These are phyloP conservation scores for Leccinellum rugosiceps DNA, from an alignment of 768 basidiomycete genomes.

Conservation along the genomic window DNA sequence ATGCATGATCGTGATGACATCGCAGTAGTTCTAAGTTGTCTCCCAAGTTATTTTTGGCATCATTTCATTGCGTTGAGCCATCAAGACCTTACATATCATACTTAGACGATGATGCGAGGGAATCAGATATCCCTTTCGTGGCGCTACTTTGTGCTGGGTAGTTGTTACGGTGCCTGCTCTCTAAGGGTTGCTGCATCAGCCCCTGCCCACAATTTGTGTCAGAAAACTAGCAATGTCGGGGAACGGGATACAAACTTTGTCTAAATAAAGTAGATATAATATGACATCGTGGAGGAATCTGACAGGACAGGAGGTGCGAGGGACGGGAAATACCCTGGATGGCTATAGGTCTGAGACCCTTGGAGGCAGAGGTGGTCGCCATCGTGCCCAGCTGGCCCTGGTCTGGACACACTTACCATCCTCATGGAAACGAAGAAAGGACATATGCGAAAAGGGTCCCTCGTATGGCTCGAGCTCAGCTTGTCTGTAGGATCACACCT, in stretches of 20 bases:
- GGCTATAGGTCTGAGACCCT: not conserved
- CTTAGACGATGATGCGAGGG: too few species aligned
- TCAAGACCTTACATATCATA: too few species aligned
- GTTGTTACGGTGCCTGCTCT: not conserved
- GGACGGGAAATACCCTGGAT: not conserved
- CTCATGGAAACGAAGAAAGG: not conserved
- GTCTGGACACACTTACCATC: not conserved
- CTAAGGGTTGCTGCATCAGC: not conserved
- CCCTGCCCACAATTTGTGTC: not conserved
- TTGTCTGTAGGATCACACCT: not conserved
- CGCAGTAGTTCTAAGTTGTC: too few species aligned
- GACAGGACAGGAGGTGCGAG: not conserved
- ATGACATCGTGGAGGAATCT: not conserved
- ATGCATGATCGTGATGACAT: too few species aligned
- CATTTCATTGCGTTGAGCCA: too few species aligned
- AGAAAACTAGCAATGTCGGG: not conserved
- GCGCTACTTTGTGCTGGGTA: too few species aligned
- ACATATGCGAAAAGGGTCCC: not conserved
- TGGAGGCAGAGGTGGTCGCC: not conserved
- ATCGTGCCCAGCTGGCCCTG: not conserved
- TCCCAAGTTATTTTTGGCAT: too few species aligned
- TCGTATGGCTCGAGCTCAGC: not conserved
- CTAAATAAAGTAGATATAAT: not conserved
- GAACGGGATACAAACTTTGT: not conserved
- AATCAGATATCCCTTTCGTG: too few species aligned